Percentiles rank a stretch among this genome's conserved stretches.
Evolutionary conservation across 805 yeast genomes (phyloP).

Genomic region (Zygoascus flipseniorum): DNA sequence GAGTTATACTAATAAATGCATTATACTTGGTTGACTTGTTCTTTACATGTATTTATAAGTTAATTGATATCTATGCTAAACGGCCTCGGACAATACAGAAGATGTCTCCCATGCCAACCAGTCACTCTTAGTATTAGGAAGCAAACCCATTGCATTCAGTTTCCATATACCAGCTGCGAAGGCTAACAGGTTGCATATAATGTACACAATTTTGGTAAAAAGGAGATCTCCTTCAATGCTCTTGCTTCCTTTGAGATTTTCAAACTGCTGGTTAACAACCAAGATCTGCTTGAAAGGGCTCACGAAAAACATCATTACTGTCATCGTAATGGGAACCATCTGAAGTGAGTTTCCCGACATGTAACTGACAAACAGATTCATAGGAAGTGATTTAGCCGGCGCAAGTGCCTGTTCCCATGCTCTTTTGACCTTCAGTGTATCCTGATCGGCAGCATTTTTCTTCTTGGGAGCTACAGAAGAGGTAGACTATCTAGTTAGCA

Average conservation of each 20-base stretch:
- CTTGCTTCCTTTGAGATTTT: conserved; percentile 22
- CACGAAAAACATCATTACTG: conserved; percentile 64
- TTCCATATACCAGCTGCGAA: conserved; percentile 79
- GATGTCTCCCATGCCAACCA: conserved; percentile 80
- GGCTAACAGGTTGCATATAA: conserved; percentile 42
- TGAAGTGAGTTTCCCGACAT: conserved; percentile 90
- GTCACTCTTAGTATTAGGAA: conserved; percentile 81
- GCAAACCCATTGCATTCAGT: conserved; percentile 76
- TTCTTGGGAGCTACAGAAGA: background rate
- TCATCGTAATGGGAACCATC: conserved; percentile 84
- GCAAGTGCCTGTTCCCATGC: conserved; percentile 82
- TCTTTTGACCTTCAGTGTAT: conserved; percentile 35
- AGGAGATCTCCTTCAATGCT: conserved; percentile 22
- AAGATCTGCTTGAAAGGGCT: conserved; percentile 69
- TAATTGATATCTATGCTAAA: background rate
- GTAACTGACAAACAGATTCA: conserved; percentile 84
- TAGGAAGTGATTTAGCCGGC: conserved; percentile 82
- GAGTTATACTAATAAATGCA: no score
- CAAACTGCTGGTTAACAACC: conserved; percentile 47
- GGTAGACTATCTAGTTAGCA: background rate
- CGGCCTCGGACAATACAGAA: background rate
- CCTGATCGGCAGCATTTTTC: conserved; percentile 5
- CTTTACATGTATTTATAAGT: no score
- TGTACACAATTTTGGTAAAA: conserved; percentile 40
- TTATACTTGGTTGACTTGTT: no score